Conservation (phyloP, 2,329 filamentous ascomycete genomes). For the Microsporum audouinii region DNA sequence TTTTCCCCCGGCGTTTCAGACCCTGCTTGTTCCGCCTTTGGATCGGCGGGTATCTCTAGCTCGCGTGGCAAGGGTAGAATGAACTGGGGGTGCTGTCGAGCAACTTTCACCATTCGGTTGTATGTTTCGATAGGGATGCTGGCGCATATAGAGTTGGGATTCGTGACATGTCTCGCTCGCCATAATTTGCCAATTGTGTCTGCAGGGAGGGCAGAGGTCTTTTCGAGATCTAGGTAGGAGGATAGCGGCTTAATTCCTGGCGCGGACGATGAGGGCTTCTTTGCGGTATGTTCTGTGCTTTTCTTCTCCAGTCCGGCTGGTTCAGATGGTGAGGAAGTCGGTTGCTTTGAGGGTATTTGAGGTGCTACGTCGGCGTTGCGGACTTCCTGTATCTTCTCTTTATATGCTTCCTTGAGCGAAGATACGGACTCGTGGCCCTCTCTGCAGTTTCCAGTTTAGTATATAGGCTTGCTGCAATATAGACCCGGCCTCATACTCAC, state of each 20-base stretch:
- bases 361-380: constrained; percentile 44
- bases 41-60: constrained; percentile 21
- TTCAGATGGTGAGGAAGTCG: constrained; percentile 21
- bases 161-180: constrained; percentile 71
- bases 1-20: constrained; percentile 43
- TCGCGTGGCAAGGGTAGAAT: constrained; percentile 64
- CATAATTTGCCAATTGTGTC: constrained; percentile 81
- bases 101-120: constrained; percentile 56
- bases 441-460: constrained; percentile 33
- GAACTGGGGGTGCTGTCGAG: constrained; percentile 71
- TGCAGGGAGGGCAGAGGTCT: constrained; percentile 58
- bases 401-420: constrained; percentile 65
- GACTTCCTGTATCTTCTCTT: constrained; percentile 65
- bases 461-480: not conserved
- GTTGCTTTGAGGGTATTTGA: constrained; percentile 22
- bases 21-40: constrained; percentile 9
- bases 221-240: constrained; percentile 67
- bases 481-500: constrained; percentile 28
- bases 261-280: constrained; percentile 21
- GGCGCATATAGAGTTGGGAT: constrained; percentile 69
- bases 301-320: not conserved
- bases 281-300: constrained; percentile 18
- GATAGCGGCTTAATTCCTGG: constrained; percentile 52
- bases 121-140: constrained; percentile 66
- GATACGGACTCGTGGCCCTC: constrained; percentile 52